phyloP scores from a whole-genome alignment of 129 eudicot species.

The Glebionis coronaria region DNA sequence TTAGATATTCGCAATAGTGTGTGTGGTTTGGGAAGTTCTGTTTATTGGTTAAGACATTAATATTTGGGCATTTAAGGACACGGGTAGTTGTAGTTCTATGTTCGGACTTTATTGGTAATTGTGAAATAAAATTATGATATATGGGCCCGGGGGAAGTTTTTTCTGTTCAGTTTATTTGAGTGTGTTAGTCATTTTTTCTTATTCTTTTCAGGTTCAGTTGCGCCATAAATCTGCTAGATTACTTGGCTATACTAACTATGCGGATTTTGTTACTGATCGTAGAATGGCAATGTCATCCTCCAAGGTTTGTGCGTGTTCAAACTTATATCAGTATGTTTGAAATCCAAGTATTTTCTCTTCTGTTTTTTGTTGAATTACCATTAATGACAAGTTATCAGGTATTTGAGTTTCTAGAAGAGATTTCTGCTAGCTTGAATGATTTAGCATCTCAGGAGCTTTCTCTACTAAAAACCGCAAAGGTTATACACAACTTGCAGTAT shows the following conservation, averaged over 20 bases:
- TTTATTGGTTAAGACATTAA: too few relatives aligned
- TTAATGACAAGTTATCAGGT: constrained; percentile 43
- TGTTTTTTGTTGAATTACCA: background rate
- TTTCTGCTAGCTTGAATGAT: constrained; percentile 72
- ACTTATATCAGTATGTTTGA: constrained; percentile 4
- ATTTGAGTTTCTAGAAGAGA: constrained; percentile 76
- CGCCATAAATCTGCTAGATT: constrained; percentile 90
- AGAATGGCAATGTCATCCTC: constrained; percentile 90
- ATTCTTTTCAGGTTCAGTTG: constrained; percentile 53
- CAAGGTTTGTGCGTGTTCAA: constrained; percentile 55
- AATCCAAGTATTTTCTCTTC: background rate
- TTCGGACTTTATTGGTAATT: constrained; percentile 8
- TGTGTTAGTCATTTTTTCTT: constrained; percentile 13
- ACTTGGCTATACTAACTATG: constrained; percentile 85
- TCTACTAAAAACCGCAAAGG: constrained; percentile 69
- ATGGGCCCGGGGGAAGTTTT: background rate
- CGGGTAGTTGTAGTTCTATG: constrained; percentile 6
- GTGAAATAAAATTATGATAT: background rate
- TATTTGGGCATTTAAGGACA: constrained; percentile 6
- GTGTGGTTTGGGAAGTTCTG: too few relatives aligned
- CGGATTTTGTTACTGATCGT: constrained; percentile 62
- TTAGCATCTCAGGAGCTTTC: constrained; percentile 73
- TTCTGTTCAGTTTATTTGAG: constrained; percentile 10
- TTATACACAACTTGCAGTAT: constrained; percentile 26
- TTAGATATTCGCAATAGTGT: too few relatives aligned